Conservation (phyloP, 2,329 filamentous ascomycete species). For the Ceratocystis papillata region DNA sequence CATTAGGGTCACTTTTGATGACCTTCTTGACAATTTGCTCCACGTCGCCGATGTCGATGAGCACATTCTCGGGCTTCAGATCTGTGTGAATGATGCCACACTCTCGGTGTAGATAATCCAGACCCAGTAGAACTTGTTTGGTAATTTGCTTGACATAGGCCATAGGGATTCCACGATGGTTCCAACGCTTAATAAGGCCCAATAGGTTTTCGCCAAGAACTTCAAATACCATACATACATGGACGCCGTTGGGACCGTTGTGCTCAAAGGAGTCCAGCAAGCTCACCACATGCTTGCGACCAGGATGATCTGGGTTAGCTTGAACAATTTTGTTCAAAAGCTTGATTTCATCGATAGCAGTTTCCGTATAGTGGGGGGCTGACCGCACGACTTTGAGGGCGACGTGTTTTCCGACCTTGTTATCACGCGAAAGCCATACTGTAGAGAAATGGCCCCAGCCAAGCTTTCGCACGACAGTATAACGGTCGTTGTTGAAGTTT, state of each 20-base stretch:
- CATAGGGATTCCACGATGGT: constrained; percentile 94
- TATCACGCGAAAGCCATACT: constrained; percentile 76
- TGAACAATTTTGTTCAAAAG: constrained; percentile 92
- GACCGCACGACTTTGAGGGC: constrained; percentile 96
- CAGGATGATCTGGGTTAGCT: constrained; percentile 88
- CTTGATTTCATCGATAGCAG: constrained; percentile 97
- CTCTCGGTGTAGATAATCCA: constrained; percentile 94
- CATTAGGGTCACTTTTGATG: constrained; percentile 64
- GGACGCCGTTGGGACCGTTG: constrained; percentile 88
- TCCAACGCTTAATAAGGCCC: constrained; percentile 95
- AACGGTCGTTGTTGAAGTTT: constrained; percentile 94
- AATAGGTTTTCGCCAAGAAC: constrained; percentile 91
- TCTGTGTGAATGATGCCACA: constrained; percentile 99
- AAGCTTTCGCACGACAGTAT: constrained; percentile 89
- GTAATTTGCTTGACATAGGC: constrained; percentile 96
- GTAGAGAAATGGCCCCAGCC: constrained; percentile 99
- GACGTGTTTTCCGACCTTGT: constrained; percentile 81
- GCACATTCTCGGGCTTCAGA: constrained; percentile 91
- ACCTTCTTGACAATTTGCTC: constrained; percentile 97
- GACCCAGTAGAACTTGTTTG: constrained; percentile 87
- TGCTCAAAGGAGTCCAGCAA: constrained; percentile 95
- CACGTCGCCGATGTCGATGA: constrained; percentile 97
- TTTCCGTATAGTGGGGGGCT: constrained; percentile 96
- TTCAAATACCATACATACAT: constrained; percentile 99
- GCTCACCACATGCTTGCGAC: constrained; percentile 89